phyloP scores from a whole-genome alignment of 176 grass and related monocot species.

The Triticum aestivum region IWGSC_CS_RefSeq_v2.1 NC_057796.1:414897853-414898352 shows the following conservation, averaged over 20 bases:
- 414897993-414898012: neutral
- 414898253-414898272: no score
- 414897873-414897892: neutral
- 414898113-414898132: neutral
- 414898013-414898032: neutral
- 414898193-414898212: neutral
- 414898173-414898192: neutral
- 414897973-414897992: neutral
- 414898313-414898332: no score
- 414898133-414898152: neutral
- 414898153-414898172: neutral
- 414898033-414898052: neutral
- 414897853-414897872: neutral
- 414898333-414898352: no score
- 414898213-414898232: no score
- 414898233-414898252: no score
- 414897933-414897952: neutral
- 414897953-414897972: neutral
- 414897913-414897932: no score
- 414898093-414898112: slow-evolving; percentile 4
- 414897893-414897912: neutral
- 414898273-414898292: no score
- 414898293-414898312: no score
- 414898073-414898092: neutral
- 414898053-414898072: neutral